phyloP scores from a whole-genome alignment of 1,284 basidiomycete genomes.

The Ceratobasidium sp. region DNA sequence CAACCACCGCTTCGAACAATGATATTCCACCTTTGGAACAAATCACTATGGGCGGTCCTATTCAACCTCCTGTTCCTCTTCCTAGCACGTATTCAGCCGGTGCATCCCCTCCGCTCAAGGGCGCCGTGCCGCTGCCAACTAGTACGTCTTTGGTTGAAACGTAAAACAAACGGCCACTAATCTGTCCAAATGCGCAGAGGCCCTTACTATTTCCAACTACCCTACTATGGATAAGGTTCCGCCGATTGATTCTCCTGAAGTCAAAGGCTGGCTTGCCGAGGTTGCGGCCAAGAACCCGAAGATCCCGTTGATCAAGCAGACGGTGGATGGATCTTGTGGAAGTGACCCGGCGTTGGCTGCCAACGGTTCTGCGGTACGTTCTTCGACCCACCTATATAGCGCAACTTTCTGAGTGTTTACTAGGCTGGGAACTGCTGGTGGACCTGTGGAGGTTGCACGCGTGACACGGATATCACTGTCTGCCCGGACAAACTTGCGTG shows the following conservation, averaged over 20 bases:
- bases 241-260: slow-evolving; percentile 61
- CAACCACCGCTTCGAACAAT: slow-evolving; percentile 42
- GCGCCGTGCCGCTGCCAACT: slow-evolving; percentile 54
- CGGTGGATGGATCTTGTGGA: slow-evolving; percentile 53
- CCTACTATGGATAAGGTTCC: slow-evolving; percentile 60
- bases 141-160: slow-evolving; percentile 46
- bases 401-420: neutral
- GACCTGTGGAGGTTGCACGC: slow-evolving; percentile 88
- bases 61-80: slow-evolving; percentile 45
- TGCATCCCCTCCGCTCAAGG: slow-evolving; percentile 54
- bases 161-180: neutral
- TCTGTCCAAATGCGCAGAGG: slow-evolving; percentile 16
- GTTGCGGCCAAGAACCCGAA: slow-evolving; percentile 52
- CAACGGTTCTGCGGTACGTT: slow-evolving; percentile 38
- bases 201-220: slow-evolving; percentile 48
- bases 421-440: slow-evolving; percentile 58
- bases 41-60: slow-evolving; percentile 49
- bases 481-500: slow-evolving; percentile 88
- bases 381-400: neutral
- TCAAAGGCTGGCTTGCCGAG: slow-evolving; percentile 62
- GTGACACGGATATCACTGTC: slow-evolving; percentile 75
- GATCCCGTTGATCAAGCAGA: slow-evolving; percentile 62
- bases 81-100: slow-evolving; percentile 55
- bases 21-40: slow-evolving; percentile 48
- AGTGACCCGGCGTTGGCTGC: slow-evolving; percentile 49